phyloP scores from a whole-genome alignment of 2,329 filamentous ascomycete species.

The Verticillium albo-atrum region DNA sequence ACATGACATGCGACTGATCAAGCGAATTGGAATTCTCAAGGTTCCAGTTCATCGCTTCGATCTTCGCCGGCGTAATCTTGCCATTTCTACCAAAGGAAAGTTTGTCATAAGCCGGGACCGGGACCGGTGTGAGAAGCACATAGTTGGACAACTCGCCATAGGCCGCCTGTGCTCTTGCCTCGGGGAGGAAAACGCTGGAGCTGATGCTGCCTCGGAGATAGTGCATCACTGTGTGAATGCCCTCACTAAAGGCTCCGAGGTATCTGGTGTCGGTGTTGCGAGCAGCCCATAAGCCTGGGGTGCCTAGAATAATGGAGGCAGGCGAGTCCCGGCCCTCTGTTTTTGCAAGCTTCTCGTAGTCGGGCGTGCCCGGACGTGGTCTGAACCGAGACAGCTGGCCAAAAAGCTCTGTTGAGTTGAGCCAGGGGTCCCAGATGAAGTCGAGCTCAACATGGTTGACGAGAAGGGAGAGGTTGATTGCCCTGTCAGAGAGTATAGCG shows the following conservation, averaged over 20 bases:
- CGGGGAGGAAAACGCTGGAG: constrained; percentile 12
- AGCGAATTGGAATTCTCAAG: constrained; percentile 36
- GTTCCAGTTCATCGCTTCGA: constrained; percentile 48
- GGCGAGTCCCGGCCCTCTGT: constrained; percentile 20
- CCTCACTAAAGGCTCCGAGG: constrained; percentile 37
- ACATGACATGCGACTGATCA: constrained; percentile 38
- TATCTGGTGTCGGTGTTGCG: constrained; percentile 41
- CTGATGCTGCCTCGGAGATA: constrained; percentile 22
- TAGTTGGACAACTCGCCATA: constrained; percentile 10
- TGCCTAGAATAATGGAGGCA: constrained; percentile 46
- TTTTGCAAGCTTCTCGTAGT: constrained; percentile 6
- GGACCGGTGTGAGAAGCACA: constrained; percentile 36
- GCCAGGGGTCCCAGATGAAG: constrained; percentile 58
- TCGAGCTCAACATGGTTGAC: constrained; percentile 9
- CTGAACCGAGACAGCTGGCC: constrained; percentile 9
- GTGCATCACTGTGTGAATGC: constrained; percentile 39
- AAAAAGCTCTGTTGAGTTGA: constrained; percentile 36
- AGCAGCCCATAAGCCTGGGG: constrained; percentile 51
- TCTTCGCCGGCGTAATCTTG: constrained; percentile 42
- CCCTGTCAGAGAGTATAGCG: constrained; percentile 6
- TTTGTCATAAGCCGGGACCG: constrained; percentile 35
- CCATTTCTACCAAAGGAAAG: constrained; percentile 34
- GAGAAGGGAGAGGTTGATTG: constrained; percentile 6
- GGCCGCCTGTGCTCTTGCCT: constrained; percentile 1
- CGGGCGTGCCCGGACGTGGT: constrained; percentile 6